Percentiles rank a stretch among this genome's conserved stretches.
These are phyloP conservation scores for Hypoxylon sp. DNA, from an alignment of 2,329 filamentous ascomycete species.

Conservation along the genomic window DNA sequence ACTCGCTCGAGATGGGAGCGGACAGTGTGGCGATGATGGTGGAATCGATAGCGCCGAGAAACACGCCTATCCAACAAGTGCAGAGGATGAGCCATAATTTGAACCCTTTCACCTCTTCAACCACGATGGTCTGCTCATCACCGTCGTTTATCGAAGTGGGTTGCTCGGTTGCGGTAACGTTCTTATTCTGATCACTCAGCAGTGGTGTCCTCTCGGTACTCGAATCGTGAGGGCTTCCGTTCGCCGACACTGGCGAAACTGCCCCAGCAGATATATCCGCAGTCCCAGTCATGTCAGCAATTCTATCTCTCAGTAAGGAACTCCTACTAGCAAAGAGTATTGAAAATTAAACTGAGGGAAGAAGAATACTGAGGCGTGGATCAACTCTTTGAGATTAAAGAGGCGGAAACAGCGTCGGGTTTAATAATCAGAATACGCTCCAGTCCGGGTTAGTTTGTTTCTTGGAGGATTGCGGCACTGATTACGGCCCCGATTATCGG, in stretches of 20 bases:
- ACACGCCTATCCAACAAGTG: constrained; percentile 70
- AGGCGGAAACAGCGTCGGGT: constrained; percentile 23
- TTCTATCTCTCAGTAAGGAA: not conserved
- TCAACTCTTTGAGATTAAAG: constrained; percentile 4
- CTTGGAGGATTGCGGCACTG: constrained; percentile 1
- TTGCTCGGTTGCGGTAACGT: constrained; percentile 24
- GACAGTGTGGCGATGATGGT: constrained; percentile 90
- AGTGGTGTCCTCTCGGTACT: constrained; percentile 47
- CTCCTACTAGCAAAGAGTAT: not conserved
- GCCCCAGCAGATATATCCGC: constrained; percentile 22
- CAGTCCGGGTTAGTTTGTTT: constrained; percentile 6
- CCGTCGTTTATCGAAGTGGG: constrained; percentile 48
- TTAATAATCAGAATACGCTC: constrained; percentile 11
- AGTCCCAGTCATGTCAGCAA: constrained; percentile 37
- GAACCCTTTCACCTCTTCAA: constrained; percentile 61
- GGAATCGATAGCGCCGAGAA: constrained; percentile 75
- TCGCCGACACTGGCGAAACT: constrained; percentile 5
- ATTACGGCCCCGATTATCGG: constrained; percentile 19
- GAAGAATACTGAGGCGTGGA: constrained; percentile 2
- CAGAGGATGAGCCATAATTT: constrained; percentile 67
- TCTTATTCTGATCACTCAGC: constrained; percentile 36
- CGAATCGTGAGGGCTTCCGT: constrained; percentile 19
- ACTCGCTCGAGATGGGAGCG: constrained; percentile 84
- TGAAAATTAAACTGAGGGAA: not conserved
- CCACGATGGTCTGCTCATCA: constrained; percentile 62